These are phyloP conservation scores for Phytopythium boreale DNA, from an alignment of 352 stramenopile genomes.

Conservation along the genomic window DNA sequence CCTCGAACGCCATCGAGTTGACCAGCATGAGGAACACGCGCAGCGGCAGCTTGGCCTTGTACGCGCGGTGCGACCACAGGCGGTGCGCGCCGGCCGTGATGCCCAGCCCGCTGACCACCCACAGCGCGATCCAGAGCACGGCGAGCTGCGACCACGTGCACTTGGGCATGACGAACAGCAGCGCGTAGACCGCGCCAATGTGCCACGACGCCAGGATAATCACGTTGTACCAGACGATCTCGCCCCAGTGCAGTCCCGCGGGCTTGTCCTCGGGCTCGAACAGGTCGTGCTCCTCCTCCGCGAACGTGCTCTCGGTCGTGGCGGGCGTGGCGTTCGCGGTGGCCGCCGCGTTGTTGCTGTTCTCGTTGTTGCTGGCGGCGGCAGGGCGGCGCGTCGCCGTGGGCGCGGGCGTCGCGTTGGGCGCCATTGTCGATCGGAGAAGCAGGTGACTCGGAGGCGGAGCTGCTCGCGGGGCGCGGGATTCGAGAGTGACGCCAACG, in stretches of 20 bases:
- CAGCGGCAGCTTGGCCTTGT: conserved; percentile 90
- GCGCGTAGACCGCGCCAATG: conserved; percentile 66
- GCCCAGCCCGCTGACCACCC: conserved; percentile 88
- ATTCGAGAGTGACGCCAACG: background rate
- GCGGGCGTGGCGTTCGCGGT: background rate
- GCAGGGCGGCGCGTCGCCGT: background rate
- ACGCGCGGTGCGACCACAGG: conserved; percentile 96
- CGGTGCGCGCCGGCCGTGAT: conserved; percentile 98
- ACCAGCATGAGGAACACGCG: conserved; percentile 96
- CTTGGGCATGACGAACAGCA: conserved; percentile 56
- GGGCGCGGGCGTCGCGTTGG: background rate
- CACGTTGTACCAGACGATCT: conserved; percentile 89
- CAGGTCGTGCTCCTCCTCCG: conserved; percentile 40
- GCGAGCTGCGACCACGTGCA: conserved; percentile 41
- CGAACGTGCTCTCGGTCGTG: conserved; percentile 12
- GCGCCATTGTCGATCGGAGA: background rate
- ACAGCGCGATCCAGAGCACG: conserved; percentile 65
- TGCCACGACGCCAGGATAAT: conserved; percentile 62
- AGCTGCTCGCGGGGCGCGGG: background rate
- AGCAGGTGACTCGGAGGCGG: background rate
- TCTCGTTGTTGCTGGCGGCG: background rate
- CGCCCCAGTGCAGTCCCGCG: conserved; percentile 46
- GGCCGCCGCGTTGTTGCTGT: background rate
- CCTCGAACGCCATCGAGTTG: conserved; percentile 97
- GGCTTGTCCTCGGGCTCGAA: conserved; percentile 32